Evolutionary conservation across 2,329 filamentous ascomycete species (phyloP), one percentile per base, ranked within the genome.

Genomic region (Aspergillus sp.): DNA sequence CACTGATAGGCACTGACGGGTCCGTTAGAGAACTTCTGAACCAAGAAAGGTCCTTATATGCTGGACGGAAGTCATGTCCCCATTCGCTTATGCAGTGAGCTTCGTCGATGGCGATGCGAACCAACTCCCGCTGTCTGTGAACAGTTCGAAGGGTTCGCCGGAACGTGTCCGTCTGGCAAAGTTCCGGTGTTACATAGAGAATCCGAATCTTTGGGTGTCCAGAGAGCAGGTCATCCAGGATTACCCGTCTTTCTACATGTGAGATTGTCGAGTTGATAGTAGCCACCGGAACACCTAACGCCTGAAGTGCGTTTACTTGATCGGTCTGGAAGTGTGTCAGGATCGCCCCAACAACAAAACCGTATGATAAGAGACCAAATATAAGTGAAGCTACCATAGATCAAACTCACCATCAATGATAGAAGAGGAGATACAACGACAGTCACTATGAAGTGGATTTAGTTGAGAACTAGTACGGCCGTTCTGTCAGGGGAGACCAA

Each of bases 81-180:
- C 93, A 97, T 86, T 97, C 93, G 22, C 91, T 96, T 65, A 98
- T 96, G 73, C 93, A 98, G 73, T 98, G 93, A 2, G 93, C 93
- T 77, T 98, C 93, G 69, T 98, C 93, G 57, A 98, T 87, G 48
- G 90, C 93, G 62, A 98, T 86, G 13, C 93, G 86, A 9, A 89
- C 88, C n/a, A 98, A 83, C 75, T 97, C 91, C 57, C 85, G 84
- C 72, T 97, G 92, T 58, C 86, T 79, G 70, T 97, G 80, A 13
- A 97, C 88, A 4, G 89, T 79, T 59, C 84, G 82, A 8, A 97
- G 79, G 49, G 87, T 85, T 59, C 86, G 84, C 40, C 93, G 89
- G 73, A 98, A 97, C 57, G 83, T 82, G 60, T 91, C 84, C 4
- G 86, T 84, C 34, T 89, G 86, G 73, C 93, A 97, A 58, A 92